phyloP scores from a whole-genome alignment of 2,329 filamentous ascomycete species.

The Pyricularia pennisetigena region DNA sequence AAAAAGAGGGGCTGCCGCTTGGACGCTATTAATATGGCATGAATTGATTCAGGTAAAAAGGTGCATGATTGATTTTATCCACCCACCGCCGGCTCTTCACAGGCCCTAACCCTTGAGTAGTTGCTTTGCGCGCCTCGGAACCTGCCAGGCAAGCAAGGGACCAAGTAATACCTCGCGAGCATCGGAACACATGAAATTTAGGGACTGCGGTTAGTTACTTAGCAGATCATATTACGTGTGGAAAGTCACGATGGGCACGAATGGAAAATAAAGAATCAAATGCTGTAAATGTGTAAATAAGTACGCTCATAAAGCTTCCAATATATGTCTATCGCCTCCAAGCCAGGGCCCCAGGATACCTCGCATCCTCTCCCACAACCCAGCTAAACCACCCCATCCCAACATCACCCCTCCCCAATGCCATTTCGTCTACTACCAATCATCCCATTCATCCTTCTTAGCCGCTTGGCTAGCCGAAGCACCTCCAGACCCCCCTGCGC shows the following conservation, averaged over 20 bases:
- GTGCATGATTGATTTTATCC: neutral
- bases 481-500: conserved; percentile 13
- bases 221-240: neutral
- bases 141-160: no score
- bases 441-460: conserved; percentile 52
- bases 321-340: neutral
- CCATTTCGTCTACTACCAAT: conserved; percentile 34
- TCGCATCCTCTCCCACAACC: neutral
- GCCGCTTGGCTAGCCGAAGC: conserved; percentile 22
- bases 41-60: neutral
- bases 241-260: neutral
- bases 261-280: neutral
- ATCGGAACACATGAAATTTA: no score
- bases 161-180: no score
- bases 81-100: neutral
- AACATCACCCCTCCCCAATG: neutral
- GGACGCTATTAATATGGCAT: neutral
- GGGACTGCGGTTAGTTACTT: neutral
- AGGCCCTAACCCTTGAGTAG: neutral
- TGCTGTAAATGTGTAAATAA: neutral
- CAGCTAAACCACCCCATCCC: neutral
- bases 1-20: neutral
- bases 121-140: neutral
- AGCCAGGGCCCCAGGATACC: neutral
- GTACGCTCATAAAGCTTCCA: neutral